Conservation (phyloP, 2,329 filamentous ascomycete species). For the Cladobotryum mycophilum region DNA sequence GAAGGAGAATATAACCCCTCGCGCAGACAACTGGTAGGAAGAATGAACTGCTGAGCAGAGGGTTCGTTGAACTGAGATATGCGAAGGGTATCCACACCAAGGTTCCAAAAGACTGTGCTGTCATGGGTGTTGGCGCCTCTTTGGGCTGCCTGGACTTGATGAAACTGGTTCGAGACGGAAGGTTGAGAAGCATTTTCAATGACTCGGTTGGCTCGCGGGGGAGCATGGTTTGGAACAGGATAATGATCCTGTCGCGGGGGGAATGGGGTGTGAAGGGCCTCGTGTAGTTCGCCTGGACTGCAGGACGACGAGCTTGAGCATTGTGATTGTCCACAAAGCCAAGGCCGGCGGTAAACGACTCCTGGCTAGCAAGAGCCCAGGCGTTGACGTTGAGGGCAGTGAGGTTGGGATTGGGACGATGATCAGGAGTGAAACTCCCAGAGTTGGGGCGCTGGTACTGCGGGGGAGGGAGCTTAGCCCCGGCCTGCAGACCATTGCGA, state of each 20-base stretch:
- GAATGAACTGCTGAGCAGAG: not conserved
- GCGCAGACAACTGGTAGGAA: not conserved
- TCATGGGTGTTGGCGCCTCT: not conserved
- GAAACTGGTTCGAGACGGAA: not conserved
- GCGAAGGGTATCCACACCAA: slow-evolving; percentile 6
- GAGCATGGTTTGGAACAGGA: not conserved
- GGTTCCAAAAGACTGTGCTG: not conserved
- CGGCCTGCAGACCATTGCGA: no score
- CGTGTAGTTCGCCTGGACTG: not conserved
- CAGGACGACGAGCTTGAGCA: not conserved
- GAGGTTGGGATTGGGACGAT: no score
- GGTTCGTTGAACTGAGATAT: not conserved
- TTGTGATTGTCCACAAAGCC: not conserved
- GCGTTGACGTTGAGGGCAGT: no score
- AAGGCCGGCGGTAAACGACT: not conserved
- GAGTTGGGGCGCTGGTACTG: no score
- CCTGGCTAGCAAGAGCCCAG: not conserved
- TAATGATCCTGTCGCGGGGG: not conserved
- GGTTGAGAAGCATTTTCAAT: not conserved
- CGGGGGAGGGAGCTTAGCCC: no score
- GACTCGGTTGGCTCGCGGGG: not conserved
- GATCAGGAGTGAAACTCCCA: no score
- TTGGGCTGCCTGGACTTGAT: not conserved
- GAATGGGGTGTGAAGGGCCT: not conserved
- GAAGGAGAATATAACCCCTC: no score